Conservation (phyloP, 345 rosid genomes). For the Turnera subulata region DNA sequence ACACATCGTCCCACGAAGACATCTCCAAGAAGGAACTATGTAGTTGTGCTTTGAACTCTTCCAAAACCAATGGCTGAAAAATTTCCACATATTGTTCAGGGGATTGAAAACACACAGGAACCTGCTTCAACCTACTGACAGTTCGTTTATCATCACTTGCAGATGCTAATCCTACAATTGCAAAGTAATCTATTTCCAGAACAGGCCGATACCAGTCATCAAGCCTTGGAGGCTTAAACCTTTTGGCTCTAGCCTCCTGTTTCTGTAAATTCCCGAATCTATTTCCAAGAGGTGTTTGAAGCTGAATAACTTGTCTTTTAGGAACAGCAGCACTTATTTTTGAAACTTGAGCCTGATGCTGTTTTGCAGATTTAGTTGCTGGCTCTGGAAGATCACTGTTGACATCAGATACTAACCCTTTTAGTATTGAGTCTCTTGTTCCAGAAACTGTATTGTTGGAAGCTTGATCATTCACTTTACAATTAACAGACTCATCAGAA, state of each 20-base stretch:
- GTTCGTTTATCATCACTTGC: constrained; percentile 34
- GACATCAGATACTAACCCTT: constrained; percentile 40
- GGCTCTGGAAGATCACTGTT: constrained; percentile 49
- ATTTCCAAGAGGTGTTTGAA: constrained; percentile 57
- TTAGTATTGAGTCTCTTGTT: constrained; percentile 39
- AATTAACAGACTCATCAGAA: constrained; percentile 25
- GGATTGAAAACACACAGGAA: constrained; percentile 78
- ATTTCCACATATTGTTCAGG: constrained; percentile 76
- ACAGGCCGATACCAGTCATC: constrained; percentile 95
- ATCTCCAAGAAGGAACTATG: constrained; percentile 71
- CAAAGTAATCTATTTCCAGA: constrained; percentile 80
- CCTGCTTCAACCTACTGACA: constrained; percentile 57
- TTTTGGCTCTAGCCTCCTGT: constrained; percentile 52
- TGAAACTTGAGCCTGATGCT: constrained; percentile 30
- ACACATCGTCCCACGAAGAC: constrained; percentile 80
- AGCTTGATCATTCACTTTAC: constrained; percentile 29
- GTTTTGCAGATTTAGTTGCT: constrained; percentile 41
- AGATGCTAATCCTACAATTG: constrained; percentile 57
- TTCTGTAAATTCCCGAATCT: constrained; percentile 48
- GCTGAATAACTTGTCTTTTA: constrained; percentile 92
- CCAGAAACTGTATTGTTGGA: constrained; percentile 28
- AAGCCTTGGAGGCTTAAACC: constrained; percentile 82
- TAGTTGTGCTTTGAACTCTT: constrained; percentile 96
- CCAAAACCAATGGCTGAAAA: constrained; percentile 86
- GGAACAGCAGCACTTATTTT: constrained; percentile 53